Conservation (phyloP, 2,329 filamentous ascomycete genomes). For the Aspergillus ochraceus region DNA sequence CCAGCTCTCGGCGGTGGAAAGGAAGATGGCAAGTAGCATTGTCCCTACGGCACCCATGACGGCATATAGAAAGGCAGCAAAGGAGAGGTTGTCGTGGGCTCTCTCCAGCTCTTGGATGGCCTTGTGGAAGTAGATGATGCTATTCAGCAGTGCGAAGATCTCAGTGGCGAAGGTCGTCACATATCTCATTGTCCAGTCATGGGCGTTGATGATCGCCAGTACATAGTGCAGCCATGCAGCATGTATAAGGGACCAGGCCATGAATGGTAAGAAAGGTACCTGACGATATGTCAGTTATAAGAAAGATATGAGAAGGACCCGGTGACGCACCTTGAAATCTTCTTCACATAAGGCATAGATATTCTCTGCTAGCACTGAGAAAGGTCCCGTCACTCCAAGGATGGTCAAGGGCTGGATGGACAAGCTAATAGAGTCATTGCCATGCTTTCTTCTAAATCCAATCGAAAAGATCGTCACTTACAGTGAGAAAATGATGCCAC, state of each 20-base stretch:
- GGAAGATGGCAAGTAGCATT: conserved; percentile 61
- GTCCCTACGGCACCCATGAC: conserved; percentile 65
- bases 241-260: conserved; percentile 68
- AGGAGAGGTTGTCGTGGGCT: conserved; percentile 56
- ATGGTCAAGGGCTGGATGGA: conserved; percentile 66
- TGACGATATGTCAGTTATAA: conserved; percentile 3
- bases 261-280: conserved; percentile 61
- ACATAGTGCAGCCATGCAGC: conserved; percentile 65
- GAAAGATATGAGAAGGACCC: background rate
- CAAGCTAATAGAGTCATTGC: conserved; percentile 33
- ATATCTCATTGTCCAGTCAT: conserved; percentile 71
- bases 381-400: conserved; percentile 65
- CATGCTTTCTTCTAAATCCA: background rate
- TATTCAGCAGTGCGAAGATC: conserved; percentile 67
- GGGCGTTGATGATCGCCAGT: conserved; percentile 65
- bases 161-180: conserved; percentile 67
- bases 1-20: conserved; percentile 64
- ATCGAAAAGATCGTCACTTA: conserved; percentile 26
- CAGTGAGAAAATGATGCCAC: conserved; percentile 63
- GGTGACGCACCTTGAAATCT: conserved; percentile 51
- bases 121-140: conserved; percentile 69
- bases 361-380: conserved; percentile 66
- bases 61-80: conserved; percentile 65
- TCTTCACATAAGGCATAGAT: conserved; percentile 60
- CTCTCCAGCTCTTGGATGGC: conserved; percentile 64